A percentile compares a stretch with the other conserved stretches of the same genome.
phyloP scores from a whole-genome alignment of 305 asterid species.

The Fraxinus velutina region DNA sequence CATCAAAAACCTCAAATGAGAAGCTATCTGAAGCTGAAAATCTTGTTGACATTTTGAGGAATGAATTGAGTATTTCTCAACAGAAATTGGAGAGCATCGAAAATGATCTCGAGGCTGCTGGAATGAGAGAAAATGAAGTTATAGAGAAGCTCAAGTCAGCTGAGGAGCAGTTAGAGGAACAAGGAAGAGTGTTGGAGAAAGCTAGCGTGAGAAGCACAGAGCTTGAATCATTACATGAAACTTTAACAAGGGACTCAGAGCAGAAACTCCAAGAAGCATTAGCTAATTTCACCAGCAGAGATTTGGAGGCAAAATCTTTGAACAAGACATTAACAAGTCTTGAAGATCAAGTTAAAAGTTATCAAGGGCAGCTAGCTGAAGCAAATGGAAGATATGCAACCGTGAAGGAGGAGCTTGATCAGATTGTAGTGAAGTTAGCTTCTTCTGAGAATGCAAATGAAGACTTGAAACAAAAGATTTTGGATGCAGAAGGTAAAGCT shows the following conservation, averaged over 20 bases:
- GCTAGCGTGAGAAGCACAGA: slow-evolving; percentile 53
- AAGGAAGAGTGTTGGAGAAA: slow-evolving; percentile 50
- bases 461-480: slow-evolving; percentile 44
- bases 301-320: slow-evolving; percentile 62
- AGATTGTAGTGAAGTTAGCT: slow-evolving; percentile 46
- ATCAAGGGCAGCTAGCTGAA: slow-evolving; percentile 61
- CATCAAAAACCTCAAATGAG: slow-evolving; percentile 44
- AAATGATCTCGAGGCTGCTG: slow-evolving; percentile 55
- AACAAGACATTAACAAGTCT: slow-evolving; percentile 51
- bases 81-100: slow-evolving; percentile 63
- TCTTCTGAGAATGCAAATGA: slow-evolving; percentile 50
- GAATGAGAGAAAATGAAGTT: slow-evolving; percentile 49
- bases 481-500: slow-evolving; percentile 58
- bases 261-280: slow-evolving; percentile 62
- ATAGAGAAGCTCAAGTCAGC: slow-evolving; percentile 66
- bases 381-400: slow-evolving; percentile 47
- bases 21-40: slow-evolving; percentile 70
- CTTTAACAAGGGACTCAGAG: slow-evolving; percentile 53
- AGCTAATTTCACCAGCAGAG: slow-evolving; percentile 55
- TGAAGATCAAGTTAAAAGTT: slow-evolving; percentile 57
- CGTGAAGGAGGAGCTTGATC: slow-evolving; percentile 56
- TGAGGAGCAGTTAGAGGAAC: slow-evolving; percentile 68
- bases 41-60: slow-evolving; percentile 48
- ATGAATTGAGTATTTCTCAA: slow-evolving; percentile 50
- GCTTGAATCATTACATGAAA: slow-evolving; percentile 59